Base-by-base conservation (phyloP, 2,329 filamentous ascomycete species). In the Phaeosphaeria sp. region DNA sequence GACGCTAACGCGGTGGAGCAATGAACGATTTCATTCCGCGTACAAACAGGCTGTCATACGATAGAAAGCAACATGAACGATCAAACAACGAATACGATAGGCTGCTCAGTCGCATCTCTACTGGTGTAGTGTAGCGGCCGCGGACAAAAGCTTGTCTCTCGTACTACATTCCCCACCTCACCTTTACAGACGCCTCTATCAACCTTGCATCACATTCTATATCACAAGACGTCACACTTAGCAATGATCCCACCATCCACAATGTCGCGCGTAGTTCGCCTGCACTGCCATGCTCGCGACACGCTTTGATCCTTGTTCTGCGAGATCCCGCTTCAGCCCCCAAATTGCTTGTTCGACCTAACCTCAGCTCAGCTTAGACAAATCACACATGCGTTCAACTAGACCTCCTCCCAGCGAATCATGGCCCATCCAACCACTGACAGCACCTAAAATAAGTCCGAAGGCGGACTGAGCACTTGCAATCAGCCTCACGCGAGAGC, bases 301-400 rank as follows among this genome's bases (percentile, higher is more conserved):
- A 9, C 15, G 21, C 43, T 46, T 23, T 13, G 17, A 25, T 23
- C 22, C 43, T 25, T 39, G n/a, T 53, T 15, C 18, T 25, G 22
- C 49, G 43, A 51, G 25, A 44, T 49, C 17, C 39, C 25, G 20
- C 33, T 50, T 55, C 47, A 50, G 53, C 54, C 58, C 57, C 58
- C 51, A 56, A 56, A 60, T 54, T 59, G 49, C 53, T 59, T 54
- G 21, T 46, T 22, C 30, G 50, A 18, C 21, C 52, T 58, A 57
- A 52, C 42, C 56, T 58, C 52, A 44, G 21, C 57, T 52, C 30
- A 53, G 57, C 46, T 39, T 51, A 59, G 54, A 53, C 50, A 59
- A 15, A 46, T 23, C 49, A 21, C 30, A 44, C 15, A 20, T 53
- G 20, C 21, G 20, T 51, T 41, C n/a, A 54, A 18, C 58, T 52